A percentile compares a stretch with the other conserved stretches of the same genome.
phyloP scores from a whole-genome alignment of 768 basidiomycete genomes.

The Daedalea quercina region DNA sequence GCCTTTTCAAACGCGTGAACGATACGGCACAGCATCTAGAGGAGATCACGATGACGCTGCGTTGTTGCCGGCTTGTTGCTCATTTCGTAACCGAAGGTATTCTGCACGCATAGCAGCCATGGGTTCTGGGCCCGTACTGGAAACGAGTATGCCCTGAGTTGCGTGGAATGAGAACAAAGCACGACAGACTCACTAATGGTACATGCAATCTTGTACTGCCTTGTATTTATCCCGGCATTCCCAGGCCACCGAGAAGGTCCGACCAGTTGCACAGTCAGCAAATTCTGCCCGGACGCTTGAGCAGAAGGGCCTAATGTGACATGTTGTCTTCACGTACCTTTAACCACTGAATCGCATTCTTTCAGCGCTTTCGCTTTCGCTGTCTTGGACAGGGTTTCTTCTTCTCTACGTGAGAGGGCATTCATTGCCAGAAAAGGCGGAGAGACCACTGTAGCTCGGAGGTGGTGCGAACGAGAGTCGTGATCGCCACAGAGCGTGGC shows the following conservation, averaged over 20 bases:
- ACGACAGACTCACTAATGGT: conserved; percentile 55
- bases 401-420: conserved; percentile 80
- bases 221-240: conserved; percentile 66
- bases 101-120: conserved; percentile 69
- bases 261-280: conserved; percentile 75
- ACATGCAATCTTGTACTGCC: conserved; percentile 70
- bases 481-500: not conserved
- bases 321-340: conserved; percentile 38
- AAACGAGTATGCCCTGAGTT: not conserved
- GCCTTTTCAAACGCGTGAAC: not conserved
- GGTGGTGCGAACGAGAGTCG: not conserved
- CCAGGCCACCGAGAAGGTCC: conserved; percentile 83
- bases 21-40: not conserved
- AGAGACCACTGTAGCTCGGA: not conserved
- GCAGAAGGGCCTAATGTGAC: not conserved
- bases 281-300: conserved; percentile 45
- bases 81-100: conserved; percentile 61
- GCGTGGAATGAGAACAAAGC: not conserved
- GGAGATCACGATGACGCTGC: conserved; percentile 6
- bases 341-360: conserved; percentile 71
- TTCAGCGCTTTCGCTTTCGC: conserved; percentile 75
- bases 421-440: conserved; percentile 44
- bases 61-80: conserved; percentile 15
- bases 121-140: conserved; percentile 65
- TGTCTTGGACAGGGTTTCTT: conserved; percentile 77